phyloP scores from a whole-genome alignment of 2,329 filamentous ascomycete genomes.

The Aspergillus sp. region DNA sequence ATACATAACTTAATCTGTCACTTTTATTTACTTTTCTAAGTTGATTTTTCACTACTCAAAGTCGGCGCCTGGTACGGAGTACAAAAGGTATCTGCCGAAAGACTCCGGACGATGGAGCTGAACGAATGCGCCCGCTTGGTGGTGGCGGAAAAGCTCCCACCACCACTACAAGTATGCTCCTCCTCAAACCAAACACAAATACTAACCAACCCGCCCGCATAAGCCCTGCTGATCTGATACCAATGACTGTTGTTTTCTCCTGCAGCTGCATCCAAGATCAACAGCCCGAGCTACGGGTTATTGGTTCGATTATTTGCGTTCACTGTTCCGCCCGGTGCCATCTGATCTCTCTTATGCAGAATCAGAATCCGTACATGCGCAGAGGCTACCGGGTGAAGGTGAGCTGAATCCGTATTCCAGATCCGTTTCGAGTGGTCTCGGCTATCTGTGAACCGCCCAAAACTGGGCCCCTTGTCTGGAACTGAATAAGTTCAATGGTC shows the following conservation, averaged over 20 bases:
- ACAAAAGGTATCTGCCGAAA: not conserved
- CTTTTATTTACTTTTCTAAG: not conserved
- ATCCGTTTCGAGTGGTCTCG: not conserved
- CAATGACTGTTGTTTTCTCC: not conserved
- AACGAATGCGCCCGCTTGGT: not conserved
- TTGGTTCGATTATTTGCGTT: not conserved
- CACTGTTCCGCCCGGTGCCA: not conserved
- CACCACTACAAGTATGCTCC: not conserved
- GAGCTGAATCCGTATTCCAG: not conserved
- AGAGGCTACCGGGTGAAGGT: not conserved
- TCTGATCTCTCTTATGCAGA: not conserved
- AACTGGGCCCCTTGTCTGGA: conserved; percentile 4
- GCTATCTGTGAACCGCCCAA: not conserved
- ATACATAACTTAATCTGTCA: not conserved
- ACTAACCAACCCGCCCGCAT: not conserved
- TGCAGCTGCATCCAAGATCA: not conserved
- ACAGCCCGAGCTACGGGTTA: not conserved
- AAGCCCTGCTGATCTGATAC: conserved; percentile 1
- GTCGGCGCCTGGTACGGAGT: not conserved
- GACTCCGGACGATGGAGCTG: not conserved
- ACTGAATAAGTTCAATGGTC: not conserved
- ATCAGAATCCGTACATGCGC: not conserved
- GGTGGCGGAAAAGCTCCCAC: not conserved
- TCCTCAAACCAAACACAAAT: not conserved
- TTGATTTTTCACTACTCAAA: not conserved